These are phyloP conservation scores for Spongispora temasekensis DNA, from an alignment of 1,284 basidiomycete species.

Conservation along the genomic window DNA sequence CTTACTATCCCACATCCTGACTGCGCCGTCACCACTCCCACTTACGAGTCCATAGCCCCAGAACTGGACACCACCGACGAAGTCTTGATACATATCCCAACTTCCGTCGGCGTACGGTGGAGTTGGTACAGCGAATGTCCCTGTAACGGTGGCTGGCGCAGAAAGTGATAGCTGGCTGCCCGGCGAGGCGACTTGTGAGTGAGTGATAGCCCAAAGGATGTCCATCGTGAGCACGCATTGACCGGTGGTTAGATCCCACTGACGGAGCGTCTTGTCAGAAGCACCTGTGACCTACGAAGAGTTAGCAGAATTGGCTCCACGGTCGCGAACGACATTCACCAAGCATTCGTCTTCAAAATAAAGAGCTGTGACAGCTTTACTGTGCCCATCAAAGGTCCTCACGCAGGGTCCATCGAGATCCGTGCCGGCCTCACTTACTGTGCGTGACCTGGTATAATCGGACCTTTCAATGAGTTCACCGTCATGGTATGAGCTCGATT, in stretches of 20 bases:
- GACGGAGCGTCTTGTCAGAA: constrained; percentile 96
- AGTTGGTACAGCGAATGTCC: constrained; percentile 78
- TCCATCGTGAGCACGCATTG: constrained; percentile 99
- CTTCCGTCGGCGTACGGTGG: constrained; percentile 89
- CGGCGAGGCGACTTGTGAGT: constrained; percentile 64
- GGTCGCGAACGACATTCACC: constrained; percentile 46
- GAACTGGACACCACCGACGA: constrained; percentile 96
- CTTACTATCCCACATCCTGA: constrained; percentile 99
- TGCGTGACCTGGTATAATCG: constrained; percentile 39
- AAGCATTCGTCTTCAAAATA: constrained; percentile 96
- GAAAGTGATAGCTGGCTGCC: constrained; percentile 50
- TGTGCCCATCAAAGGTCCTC: constrained; percentile 86
- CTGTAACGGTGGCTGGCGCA: constrained; percentile 57
- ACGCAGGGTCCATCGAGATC: constrained; percentile 60
- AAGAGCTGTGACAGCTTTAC: constrained; percentile 87
- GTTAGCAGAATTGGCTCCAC: constrained; percentile 12
- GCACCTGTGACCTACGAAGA: constrained; percentile 85
- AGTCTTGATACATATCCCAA: constrained; percentile 96
- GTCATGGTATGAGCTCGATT: constrained; percentile 38
- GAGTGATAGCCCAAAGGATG: constrained; percentile 98
- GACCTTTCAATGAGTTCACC: constrained; percentile 36
- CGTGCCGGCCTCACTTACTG: constrained; percentile 31
- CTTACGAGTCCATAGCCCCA: constrained; percentile 98
- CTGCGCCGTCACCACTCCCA: constrained; percentile 95
- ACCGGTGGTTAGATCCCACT: constrained; percentile 97